These are phyloP conservation scores for Yamadazyma sp. DNA, from an alignment of 1,139 yeast species.

Conservation along the genomic window DNA sequence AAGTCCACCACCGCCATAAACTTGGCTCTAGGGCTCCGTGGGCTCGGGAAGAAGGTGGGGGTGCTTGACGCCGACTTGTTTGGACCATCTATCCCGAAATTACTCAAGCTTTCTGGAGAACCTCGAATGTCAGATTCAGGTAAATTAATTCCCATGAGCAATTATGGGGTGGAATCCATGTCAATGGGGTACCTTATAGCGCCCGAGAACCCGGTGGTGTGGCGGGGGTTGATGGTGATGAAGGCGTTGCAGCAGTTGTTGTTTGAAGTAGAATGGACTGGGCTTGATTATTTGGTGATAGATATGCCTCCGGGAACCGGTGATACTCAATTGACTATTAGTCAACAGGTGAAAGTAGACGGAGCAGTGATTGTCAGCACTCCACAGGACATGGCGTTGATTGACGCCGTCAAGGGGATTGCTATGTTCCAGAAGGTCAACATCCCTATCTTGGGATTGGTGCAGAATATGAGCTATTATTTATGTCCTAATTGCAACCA, in stretches of 20 bases:
- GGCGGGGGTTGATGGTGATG: constrained; percentile 89
- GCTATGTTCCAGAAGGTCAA: constrained; percentile 73
- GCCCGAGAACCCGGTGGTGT: constrained; percentile 72
- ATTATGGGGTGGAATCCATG: constrained; percentile 82
- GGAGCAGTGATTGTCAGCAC: constrained; percentile 85
- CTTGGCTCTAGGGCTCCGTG: constrained; percentile 60
- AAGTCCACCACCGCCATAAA: constrained; percentile 64
- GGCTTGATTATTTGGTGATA: constrained; percentile 67
- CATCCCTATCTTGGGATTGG: constrained; percentile 76
- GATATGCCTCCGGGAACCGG: constrained; percentile 96
- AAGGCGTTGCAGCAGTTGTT: constrained; percentile 80
- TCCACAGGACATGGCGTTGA: constrained; percentile 82
- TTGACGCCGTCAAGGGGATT: constrained; percentile 81
- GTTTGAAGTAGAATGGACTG: constrained; percentile 79
- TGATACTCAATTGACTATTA: constrained; percentile 78
- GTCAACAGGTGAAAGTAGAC: constrained; percentile 72
- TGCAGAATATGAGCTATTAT: constrained; percentile 81
- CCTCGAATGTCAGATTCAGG: constrained; percentile 60
- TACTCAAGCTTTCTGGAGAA: constrained; percentile 64
- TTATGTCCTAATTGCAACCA: constrained; percentile 62
- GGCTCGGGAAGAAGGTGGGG: constrained; percentile 61
- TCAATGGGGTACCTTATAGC: constrained; percentile 82
- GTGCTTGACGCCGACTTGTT: constrained; percentile 78
- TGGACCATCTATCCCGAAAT: constrained; percentile 79
- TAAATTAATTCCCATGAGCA: constrained; percentile 64